These are phyloP conservation scores for Thraustotheca clavata DNA, from an alignment of 352 stramenopile genomes.

Conservation along the genomic window DNA sequence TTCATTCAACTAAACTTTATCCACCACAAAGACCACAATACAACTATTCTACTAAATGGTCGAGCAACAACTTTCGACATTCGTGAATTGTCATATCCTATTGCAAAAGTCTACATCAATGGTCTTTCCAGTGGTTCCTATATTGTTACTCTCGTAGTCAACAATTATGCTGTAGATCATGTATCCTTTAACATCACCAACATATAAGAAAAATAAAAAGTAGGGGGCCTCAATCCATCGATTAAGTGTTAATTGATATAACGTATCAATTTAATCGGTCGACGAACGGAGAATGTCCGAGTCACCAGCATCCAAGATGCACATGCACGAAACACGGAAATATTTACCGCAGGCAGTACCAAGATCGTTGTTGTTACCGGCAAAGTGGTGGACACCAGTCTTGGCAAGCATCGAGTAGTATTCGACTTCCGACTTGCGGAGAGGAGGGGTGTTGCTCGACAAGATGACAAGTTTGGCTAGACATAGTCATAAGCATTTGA, in stretches of 20 bases:
- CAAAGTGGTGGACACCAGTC: conserved; percentile 97
- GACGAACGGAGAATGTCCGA: conserved; percentile 95
- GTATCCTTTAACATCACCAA: no score
- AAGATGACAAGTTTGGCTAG: conserved; percentile 97
- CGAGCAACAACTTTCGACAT: no score
- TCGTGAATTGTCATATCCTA: no score
- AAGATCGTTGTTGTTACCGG: conserved; percentile 97
- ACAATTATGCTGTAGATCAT: no score
- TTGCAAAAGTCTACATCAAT: no score
- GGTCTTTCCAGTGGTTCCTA: no score
- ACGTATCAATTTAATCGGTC: conserved; percentile 20
- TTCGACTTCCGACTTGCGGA: conserved; percentile 99
- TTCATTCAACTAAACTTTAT: no score
- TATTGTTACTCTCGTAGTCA: no score
- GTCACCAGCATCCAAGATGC: conserved; percentile 96
- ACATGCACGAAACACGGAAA: conserved; percentile 96
- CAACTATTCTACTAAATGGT: no score
- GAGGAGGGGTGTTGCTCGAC: conserved; percentile 95
- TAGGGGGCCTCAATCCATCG: conserved; percentile 8
- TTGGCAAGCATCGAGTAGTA: conserved; percentile 99
- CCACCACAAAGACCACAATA: no score
- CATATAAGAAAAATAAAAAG: background rate
- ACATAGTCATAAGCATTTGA: conserved; percentile 5
- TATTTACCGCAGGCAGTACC: conserved; percentile 99
- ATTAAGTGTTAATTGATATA: conserved; percentile 10